These are phyloP conservation scores for Fusarium lyarnte DNA, from an alignment of 2,329 filamentous ascomycete species.

Conservation along the genomic window DNA sequence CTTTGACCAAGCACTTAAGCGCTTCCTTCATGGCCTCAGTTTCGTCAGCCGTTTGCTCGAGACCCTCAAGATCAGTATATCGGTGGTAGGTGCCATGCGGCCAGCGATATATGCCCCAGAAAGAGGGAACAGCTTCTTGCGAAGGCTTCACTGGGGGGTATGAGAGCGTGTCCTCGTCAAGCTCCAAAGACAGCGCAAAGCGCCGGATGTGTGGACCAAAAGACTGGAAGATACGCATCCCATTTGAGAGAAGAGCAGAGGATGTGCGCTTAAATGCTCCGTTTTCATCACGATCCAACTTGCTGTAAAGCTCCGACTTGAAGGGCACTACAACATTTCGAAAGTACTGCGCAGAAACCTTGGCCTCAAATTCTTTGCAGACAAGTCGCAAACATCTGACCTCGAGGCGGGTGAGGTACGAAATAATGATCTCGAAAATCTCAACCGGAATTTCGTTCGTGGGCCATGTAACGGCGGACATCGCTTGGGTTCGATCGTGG, in stretches of 20 bases:
- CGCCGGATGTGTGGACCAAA: constrained; percentile 69
- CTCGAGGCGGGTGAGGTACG: constrained; percentile 65
- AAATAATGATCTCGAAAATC: constrained; percentile 67
- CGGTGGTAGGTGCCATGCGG: constrained; percentile 67
- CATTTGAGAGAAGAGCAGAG: constrained; percentile 53
- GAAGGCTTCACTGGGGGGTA: constrained; percentile 65
- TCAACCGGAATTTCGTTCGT: constrained; percentile 63
- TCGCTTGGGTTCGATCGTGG: not conserved
- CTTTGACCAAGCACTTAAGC: constrained; percentile 63
- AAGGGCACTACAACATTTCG: constrained; percentile 73
- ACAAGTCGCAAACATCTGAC: constrained; percentile 70
- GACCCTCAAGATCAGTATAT: constrained; percentile 65
- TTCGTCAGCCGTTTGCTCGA: constrained; percentile 72
- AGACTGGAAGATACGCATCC: constrained; percentile 68
- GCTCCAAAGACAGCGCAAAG: constrained; percentile 75
- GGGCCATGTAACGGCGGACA: constrained; percentile 44
- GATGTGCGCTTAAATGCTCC: constrained; percentile 37
- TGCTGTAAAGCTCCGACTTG: constrained; percentile 68
- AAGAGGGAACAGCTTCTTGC: constrained; percentile 64
- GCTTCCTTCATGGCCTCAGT: constrained; percentile 68
- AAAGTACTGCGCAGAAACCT: constrained; percentile 68
- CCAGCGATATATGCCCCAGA: constrained; percentile 74
- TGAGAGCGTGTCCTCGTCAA: constrained; percentile 63
- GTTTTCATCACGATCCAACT: constrained; percentile 36
- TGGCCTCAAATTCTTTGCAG: constrained; percentile 64